Evolutionary conservation across 768 basidiomycete species (phyloP), one percentile per base, ranked within the genome.

Genomic region (Favolaschia claudopus): DNA sequence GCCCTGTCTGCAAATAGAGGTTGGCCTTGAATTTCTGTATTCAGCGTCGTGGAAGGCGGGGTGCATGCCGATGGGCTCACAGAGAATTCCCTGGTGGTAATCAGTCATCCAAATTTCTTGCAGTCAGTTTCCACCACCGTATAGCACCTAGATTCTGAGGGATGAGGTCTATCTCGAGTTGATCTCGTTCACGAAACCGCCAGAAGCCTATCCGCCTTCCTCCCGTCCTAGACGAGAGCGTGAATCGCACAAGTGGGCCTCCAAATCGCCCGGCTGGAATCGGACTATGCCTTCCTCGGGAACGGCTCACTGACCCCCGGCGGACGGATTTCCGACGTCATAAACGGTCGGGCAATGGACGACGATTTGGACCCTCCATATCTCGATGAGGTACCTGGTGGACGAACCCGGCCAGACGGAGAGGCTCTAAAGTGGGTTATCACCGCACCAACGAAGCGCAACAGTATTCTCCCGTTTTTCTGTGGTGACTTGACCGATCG

Each of bases 401-500:
- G 90, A 12, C 76, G 91, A 7, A 77, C 71, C 32, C 77, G 85
- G 24, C 71, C 77, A 0, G 87, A 90, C 55, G 89, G 88, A 2
- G 72, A 76, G 31, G 71, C 77, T 13, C 60, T 92, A 42, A 70
- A 82, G 65, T 91, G 89, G 89, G 66, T 86, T 36, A 81, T 89
- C 34, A 82, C 76, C 3, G 70, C 75, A 4, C 77, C 86, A 1
- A 66, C 48, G 24, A 33, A 12, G 50, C 24, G 50, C 9, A 64
- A 72, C 12, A 80, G 81, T 2, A 63, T 66, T 1, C 69, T 86
- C 17, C 89, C 90, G 7, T 92, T 92, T 67, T 92, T 88, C 70
- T 92, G 91, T 64, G 88, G 88, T 13, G 90, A 92, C 66, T 73
- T 89, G 3, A 90, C 89, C 4, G 83, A 87, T 3, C 74, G 89